Evolutionary conservation across 805 yeast genomes (phyloP).

Genomic region (Wickerhamiella cacticola): DNA sequence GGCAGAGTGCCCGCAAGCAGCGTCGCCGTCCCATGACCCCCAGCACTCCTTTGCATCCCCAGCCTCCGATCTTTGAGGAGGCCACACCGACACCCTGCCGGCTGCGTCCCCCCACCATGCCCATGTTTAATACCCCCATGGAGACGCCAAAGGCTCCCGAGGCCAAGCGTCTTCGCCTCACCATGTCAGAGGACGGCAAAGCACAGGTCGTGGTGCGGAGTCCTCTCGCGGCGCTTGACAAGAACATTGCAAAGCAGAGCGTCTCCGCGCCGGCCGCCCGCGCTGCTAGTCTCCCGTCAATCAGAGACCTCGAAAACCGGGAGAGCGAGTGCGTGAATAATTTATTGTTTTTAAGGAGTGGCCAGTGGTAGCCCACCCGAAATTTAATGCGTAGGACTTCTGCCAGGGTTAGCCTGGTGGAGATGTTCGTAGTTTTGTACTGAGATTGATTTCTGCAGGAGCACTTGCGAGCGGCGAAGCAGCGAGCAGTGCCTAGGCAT

Average conservation of each 20-base stretch:
- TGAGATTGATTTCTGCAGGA: too few species aligned
- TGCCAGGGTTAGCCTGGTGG: background rate
- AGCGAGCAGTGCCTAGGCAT: too few species aligned
- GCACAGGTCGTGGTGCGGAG: constrained; percentile 29
- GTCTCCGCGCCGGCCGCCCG: constrained; percentile 12
- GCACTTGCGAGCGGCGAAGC: too few species aligned
- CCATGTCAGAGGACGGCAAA: constrained; percentile 33
- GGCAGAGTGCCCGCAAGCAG: constrained; percentile 38
- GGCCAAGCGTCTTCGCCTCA: constrained; percentile 22
- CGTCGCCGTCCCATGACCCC: constrained; percentile 8
- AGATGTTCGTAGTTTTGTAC: background rate
- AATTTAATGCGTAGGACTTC: background rate
- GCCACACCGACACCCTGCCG: constrained; percentile 9
- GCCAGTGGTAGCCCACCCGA: constrained; percentile 14
- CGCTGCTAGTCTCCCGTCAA: constrained; percentile 18
- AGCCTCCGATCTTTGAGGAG: background rate
- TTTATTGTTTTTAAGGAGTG: constrained; percentile 27
- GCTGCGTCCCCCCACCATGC: constrained; percentile 12
- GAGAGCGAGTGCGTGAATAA: constrained; percentile 30
- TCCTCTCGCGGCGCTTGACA: constrained; percentile 19
- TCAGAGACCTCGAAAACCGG: constrained; percentile 14
- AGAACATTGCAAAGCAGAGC: background rate
- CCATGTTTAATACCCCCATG: constrained; percentile 12
- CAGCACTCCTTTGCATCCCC: constrained; percentile 9
- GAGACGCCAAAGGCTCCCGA: constrained; percentile 11